Conservation (phyloP, 2,329 filamentous ascomycete genomes). For the Dothistroma pini region DNA sequence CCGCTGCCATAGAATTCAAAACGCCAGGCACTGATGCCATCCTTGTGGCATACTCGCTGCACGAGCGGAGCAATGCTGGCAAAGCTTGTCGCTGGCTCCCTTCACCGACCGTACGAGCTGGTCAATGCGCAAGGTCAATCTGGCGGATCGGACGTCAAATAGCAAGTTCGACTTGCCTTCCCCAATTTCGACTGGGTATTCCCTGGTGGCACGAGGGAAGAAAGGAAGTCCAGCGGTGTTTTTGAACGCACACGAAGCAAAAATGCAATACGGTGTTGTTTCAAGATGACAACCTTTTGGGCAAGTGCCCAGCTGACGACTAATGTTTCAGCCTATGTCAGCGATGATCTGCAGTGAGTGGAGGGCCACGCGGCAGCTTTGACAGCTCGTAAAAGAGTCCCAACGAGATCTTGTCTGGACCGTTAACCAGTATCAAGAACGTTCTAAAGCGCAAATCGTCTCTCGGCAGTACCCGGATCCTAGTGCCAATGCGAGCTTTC, state of each 20-base stretch:
- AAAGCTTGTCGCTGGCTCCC: not conserved
- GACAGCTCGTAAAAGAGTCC: not conserved
- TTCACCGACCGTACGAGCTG: not conserved
- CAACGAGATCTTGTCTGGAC: not conserved
- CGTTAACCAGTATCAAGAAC: not conserved
- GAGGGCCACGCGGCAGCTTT: not conserved
- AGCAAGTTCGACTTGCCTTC: no score
- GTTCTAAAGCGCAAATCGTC: not conserved
- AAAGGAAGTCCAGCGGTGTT: no score
- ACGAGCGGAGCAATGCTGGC: not conserved
- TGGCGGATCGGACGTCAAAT: no score
- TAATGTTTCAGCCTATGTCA: not conserved
- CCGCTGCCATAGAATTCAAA: no score
- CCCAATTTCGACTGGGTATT: no score
- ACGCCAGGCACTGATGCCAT: no score
- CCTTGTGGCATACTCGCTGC: not conserved
- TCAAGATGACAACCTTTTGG: not conserved
- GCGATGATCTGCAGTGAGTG: not conserved
- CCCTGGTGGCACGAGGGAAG: no score
- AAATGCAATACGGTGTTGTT: not conserved
- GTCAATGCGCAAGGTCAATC: no score
- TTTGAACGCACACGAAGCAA: no score
- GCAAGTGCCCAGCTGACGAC: not conserved
- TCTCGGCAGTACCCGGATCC: slow-evolving; percentile 1
- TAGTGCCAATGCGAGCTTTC: slow-evolving; percentile 1